Evolutionary conservation across 139 green algal genomes (phyloP).

Genomic region (Haematococcus sp.): DNA sequence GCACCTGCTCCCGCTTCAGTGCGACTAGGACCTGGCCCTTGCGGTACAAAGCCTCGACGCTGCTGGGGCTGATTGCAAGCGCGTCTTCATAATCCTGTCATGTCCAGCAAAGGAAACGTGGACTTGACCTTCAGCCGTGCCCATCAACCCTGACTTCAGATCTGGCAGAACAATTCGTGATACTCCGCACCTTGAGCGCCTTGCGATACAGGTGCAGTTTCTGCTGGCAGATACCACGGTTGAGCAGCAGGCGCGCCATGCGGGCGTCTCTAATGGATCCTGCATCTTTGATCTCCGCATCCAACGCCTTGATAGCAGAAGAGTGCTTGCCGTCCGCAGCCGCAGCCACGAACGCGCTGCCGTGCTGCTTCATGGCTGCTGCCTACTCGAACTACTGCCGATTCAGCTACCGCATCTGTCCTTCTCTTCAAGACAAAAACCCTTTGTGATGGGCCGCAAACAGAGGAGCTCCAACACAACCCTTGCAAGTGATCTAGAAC

Average conservation of each 20-base stretch:
- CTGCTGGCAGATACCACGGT: conserved; percentile 64
- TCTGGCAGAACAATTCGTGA: too few species aligned
- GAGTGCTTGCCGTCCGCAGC: too few species aligned
- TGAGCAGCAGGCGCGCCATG: conserved; percentile 46
- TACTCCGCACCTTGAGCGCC: conserved; percentile 70
- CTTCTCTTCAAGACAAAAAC: too few species aligned
- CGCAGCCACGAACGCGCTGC: too few species aligned
- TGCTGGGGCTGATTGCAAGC: conserved; percentile 22
- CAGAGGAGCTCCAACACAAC: too few species aligned
- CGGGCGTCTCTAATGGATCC: background rate
- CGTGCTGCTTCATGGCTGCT: too few species aligned
- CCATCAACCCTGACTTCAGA: too few species aligned
- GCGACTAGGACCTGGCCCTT: conserved; percentile 62
- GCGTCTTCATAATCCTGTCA: conserved; percentile 68
- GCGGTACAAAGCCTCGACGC: conserved; percentile 42
- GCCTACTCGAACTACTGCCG: too few species aligned
- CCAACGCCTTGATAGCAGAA: background rate
- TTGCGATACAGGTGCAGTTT: conserved; percentile 66
- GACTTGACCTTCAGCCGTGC: too few species aligned
- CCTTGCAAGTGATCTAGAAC: too few species aligned
- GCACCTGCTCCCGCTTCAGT: conserved; percentile 58
- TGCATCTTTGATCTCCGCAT: conserved; percentile 7
- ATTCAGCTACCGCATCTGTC: too few species aligned
- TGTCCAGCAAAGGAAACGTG: background rate
- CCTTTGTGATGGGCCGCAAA: too few species aligned